Evolutionary conservation across 345 rosid species (phyloP).

Genomic region (Mangifera indica): DNA sequence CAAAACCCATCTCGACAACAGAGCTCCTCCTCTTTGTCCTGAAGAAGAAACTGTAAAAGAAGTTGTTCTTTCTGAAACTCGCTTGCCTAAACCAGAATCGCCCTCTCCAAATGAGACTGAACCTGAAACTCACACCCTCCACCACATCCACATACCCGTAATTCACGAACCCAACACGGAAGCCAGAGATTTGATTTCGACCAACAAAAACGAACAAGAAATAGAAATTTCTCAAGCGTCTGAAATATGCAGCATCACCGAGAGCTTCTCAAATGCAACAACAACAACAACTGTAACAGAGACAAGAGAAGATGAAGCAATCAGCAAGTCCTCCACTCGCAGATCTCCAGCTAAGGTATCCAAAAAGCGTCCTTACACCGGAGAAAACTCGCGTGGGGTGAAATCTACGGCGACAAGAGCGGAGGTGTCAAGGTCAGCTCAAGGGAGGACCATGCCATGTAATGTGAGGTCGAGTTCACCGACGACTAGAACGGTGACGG

Average conservation of each 20-base stretch:
- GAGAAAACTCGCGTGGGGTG: constrained; percentile 23
- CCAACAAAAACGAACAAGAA: constrained; percentile 4
- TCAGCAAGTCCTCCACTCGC: constrained; percentile 37
- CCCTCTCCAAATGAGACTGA: not conserved
- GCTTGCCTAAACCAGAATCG: constrained; percentile 7
- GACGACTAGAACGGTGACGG: constrained; percentile 29
- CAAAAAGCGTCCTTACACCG: constrained; percentile 38
- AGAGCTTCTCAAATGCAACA: constrained; percentile 42
- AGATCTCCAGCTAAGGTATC: constrained; percentile 42
- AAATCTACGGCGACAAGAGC: constrained; percentile 32
- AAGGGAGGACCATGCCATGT: constrained; percentile 32
- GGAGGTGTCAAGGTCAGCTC: constrained; percentile 25
- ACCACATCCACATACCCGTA: no score
- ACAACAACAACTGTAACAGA: constrained; percentile 39
- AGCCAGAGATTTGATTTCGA: no score
- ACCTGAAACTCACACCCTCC: constrained; percentile 14
- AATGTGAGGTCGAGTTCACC: constrained; percentile 44
- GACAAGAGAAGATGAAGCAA: constrained; percentile 56
- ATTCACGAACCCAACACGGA: no score
- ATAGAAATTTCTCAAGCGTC: constrained; percentile 38
- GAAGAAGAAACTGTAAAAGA: constrained; percentile 78
- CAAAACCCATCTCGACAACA: constrained; percentile 2
- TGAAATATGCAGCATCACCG: constrained; percentile 57
- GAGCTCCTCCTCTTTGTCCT: constrained; percentile 28
- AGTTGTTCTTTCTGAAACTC: constrained; percentile 50